Evolutionary conservation across 2,329 filamentous ascomycete genomes (phyloP).

Genomic region (Botrytis pseudocinerea): DNA sequence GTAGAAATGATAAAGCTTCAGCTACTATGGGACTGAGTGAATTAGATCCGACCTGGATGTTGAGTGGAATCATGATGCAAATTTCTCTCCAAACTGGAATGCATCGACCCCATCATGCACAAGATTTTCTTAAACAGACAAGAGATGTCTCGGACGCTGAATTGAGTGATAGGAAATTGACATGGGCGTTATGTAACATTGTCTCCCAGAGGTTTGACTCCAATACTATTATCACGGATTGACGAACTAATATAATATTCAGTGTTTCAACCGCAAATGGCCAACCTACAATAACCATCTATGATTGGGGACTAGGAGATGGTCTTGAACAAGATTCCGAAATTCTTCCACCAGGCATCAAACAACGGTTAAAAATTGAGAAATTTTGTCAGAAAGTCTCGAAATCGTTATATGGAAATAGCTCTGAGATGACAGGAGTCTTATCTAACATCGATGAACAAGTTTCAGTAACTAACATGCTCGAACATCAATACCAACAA

Average conservation of each 20-base stretch:
- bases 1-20: constrained; percentile 22
- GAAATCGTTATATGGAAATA: constrained; percentile 56
- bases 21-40: constrained; percentile 24
- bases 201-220: constrained; percentile 58
- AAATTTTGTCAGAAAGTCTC: constrained; percentile 60
- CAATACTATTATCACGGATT: no score
- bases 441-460: constrained; percentile 44
- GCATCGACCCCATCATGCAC: constrained; percentile 33
- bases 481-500: constrained; percentile 33
- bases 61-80: constrained; percentile 38
- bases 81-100: constrained; percentile 37
- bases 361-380: constrained; percentile 54
- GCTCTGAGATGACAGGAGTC: constrained; percentile 46
- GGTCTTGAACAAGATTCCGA: constrained; percentile 46
- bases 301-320: constrained; percentile 56
- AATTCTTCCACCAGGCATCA: constrained; percentile 52
- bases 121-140: constrained; percentile 32
- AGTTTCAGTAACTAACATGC: constrained; percentile 46
- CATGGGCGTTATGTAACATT: constrained; percentile 68
- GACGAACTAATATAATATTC: background rate
- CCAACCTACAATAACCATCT: constrained; percentile 62
- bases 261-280: constrained; percentile 69
- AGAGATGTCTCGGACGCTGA: constrained; percentile 30
- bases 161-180: constrained; percentile 57
- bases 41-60: constrained; percentile 34